Evolutionary conservation across 2,329 filamentous ascomycete species (phyloP), one percentile per base, ranked within the genome.

Genomic region (Rhynchosporium agropyri): DNA sequence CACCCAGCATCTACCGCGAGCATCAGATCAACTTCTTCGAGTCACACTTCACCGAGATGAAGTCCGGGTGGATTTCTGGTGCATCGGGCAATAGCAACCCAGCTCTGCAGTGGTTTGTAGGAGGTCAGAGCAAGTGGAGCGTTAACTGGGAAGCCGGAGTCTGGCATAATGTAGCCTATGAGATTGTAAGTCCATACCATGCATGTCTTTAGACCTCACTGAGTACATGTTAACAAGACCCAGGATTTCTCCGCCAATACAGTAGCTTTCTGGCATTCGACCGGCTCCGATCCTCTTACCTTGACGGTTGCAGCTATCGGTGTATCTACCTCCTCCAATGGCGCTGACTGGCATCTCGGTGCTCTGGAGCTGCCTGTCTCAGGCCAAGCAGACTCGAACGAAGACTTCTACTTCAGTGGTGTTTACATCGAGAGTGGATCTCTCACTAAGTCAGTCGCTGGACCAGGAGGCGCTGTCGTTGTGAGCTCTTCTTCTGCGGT

Each of bases 141-240:
- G 80, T 81, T 0, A 79, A 83, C 65, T 86, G 88, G 74, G 79
- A 79, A 59, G 79, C 87, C 1, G 84, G 81, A 46, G 83, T 86
- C 10, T 91, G 89, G 89, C 88, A 91, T 75, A 92, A 92, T 73
- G 81, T 90, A 70, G 89, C 88, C 54, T 91, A 90, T 71, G 87
- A 87, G 73, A 89, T 90, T 65, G 79, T 80, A 67, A 63, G 77
- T 72, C 28, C 46, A 3, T 3, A 43, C 31, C 31, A 26, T 46
- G 15, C 4, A 48, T 20, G 15, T 3, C 5, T 26, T 48, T 15
- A 13, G 46, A 59, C 33, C 28, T 4, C 28, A 6, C 56, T 38
- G 20, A 29, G 43, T 48, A 3, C 1, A 12, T 38, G 31, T 29
- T 28, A 36, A 58, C 42, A 53, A 26, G 65, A 72, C 50, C 29